Evolutionary conservation across 169 alveolate genomes (phyloP), one percentile per base, ranked within the genome.

Genomic region (Cryptosporidium parvum): DNA sequence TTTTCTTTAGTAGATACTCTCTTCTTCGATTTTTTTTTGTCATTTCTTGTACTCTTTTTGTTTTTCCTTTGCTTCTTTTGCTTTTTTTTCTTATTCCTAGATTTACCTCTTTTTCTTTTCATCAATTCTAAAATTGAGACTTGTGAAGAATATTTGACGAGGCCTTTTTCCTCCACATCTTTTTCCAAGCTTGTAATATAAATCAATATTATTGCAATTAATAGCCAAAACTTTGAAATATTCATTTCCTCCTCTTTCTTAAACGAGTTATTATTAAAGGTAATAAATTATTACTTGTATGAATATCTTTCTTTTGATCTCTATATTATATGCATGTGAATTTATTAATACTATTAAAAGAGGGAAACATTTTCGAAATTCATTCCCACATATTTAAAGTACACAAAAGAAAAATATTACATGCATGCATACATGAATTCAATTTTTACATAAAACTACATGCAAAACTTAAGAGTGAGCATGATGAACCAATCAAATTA

Each of bases 61-160:
- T 2, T 70, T 45, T 70, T 70, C 18, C 21, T 70, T 26, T 70
- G 29, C 59, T 70, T 37, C 31, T 35, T 45, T 29, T 39, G 65
- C 29, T 42, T 80, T 39, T 80, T 80, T 16, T 61, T 59, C 23
- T 29, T 29, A 26, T 31, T 31, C 35, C 48, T 48, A 7, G 33
- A 9, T 37, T 42, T 80, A n/a, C 69, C 9, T 65, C 53, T 9
- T 65, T 67, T 73, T 31, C 26, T 59, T 37, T 59, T 73, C n/a
- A 26, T 62, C 45, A 73, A 18, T 59, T 73, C 72, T 14, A 73
- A 33, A 8, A 73, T 52, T 18, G 86, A 73, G 58, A 23, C n/a
- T 16, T 51, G 35, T 39, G 62, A 21, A 33, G 45, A 23, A 33
- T 73, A 73, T 1, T 59, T 23, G 33, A 59, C 53, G 35, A 73